Base-by-base conservation (phyloP, 2,329 filamentous ascomycete species). In the Colletotrichum navitas region DNA sequence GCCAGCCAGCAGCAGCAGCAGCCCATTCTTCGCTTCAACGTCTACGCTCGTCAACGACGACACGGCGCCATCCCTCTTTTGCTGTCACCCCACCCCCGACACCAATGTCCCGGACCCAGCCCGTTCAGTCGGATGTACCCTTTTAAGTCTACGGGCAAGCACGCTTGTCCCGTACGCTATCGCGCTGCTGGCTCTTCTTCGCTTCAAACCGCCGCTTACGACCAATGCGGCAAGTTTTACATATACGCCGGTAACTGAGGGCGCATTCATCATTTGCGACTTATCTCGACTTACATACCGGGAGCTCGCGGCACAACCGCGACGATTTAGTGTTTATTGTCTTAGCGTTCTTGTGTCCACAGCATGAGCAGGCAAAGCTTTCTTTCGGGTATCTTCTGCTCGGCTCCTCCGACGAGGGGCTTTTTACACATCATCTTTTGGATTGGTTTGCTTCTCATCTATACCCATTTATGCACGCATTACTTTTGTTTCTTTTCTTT, bases 101-200 rank as follows among this genome's bases (percentile, higher is more conserved):
- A 69, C 76, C 62, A 78, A 79, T 54, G 78, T 79, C 52, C 78
- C 78, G 32, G 80, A 80, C 39, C 63, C 34, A 66, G 52, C 67
- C 47, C 58, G 47, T 60, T 65, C 51, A 55, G 34, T 61, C 66
- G 69, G 65, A 55, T 52, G 39, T 55, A 55, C 41, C 29, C 16
- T 39, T 41, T 65, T 14, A 47, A 36, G 39, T 45, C 41, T 26
- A 32, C 29, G 32, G 29, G 62, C 70, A 70, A 66, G 47, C 61
- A 56, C 70, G 55, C 70, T 70, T 71, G 66, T 32, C 36, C 63
- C 36, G 52, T 55, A 59, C 26, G 47, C 54, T 39, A 68, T 68
- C 41, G 59, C 34, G 54, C 71, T 72, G 63, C 68, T 73, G 68
- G 71, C 63, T 58, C 39, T 68, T 72, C 54, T 73, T 73, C 63